These are phyloP conservation scores for Stephania yunnanensis DNA, from an alignment of 164 flowering plant genomes.

Conservation along the genomic window DNA sequence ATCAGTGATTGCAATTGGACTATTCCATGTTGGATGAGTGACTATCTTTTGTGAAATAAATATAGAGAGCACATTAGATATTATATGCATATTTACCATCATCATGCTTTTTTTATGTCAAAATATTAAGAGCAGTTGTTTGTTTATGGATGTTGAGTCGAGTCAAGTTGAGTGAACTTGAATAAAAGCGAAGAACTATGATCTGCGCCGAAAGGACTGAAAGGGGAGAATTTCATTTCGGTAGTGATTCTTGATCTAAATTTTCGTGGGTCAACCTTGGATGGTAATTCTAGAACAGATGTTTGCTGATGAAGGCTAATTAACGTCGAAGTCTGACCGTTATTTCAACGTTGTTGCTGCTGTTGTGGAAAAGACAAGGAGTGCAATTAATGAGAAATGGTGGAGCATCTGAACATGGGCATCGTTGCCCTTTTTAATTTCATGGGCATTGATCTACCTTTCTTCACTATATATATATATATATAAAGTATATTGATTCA, in stretches of 20 bases:
- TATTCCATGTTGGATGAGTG: too few species aligned
- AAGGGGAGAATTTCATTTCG: constrained; percentile 6
- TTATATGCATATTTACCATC: background rate
- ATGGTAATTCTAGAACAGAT: constrained; percentile 21
- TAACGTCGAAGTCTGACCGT: constrained; percentile 21
- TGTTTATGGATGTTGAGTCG: constrained; percentile 14
- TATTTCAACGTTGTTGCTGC: constrained; percentile 11
- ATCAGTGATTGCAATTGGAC: too few species aligned
- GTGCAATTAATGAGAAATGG: background rate
- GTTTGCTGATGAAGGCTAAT: constrained; percentile 20
- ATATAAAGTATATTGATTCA: too few species aligned
- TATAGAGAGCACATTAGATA: too few species aligned
- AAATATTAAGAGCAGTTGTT: constrained; percentile 3
- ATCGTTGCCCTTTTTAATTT: background rate
- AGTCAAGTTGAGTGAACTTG: constrained; percentile 13
- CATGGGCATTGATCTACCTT: background rate
- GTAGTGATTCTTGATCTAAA: constrained; percentile 8
- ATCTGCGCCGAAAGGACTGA: constrained; percentile 12
- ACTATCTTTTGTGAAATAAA: too few species aligned
- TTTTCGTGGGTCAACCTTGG: constrained; percentile 33
- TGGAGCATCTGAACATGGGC: background rate
- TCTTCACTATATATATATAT: background rate
- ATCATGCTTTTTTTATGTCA: constrained; percentile 12
- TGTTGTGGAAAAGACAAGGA: background rate
- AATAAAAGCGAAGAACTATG: background rate